A percentile compares a stretch with the other conserved stretches of the same genome.
phyloP scores from a whole-genome alignment of 805 yeast species.

The Candida tibetensis region DNA sequence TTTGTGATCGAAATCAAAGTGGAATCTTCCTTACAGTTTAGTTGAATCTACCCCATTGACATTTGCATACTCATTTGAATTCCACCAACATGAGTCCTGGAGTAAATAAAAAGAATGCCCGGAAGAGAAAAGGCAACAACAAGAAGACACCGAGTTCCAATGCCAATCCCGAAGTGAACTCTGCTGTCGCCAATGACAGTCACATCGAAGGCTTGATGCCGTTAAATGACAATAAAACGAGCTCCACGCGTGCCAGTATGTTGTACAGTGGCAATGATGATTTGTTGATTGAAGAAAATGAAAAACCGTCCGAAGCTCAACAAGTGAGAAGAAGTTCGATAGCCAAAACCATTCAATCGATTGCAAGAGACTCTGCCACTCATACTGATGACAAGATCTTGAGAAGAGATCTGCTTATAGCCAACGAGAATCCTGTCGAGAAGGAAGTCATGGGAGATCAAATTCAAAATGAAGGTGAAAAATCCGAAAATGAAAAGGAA shows the following conservation, averaged over 20 bases:
- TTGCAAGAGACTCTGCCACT: constrained; percentile 2
- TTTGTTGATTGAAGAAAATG: neutral
- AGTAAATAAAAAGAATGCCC: too few relatives aligned
- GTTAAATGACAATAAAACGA: neutral
- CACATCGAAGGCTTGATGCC: too few relatives aligned
- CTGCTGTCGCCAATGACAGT: too few relatives aligned
- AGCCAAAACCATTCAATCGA: constrained; percentile 6
- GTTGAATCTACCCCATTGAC: too few relatives aligned
- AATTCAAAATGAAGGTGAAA: neutral
- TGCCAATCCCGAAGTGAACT: too few relatives aligned
- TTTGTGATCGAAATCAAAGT: too few relatives aligned
- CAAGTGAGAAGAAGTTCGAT: constrained; percentile 6
- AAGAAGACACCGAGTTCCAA: too few relatives aligned
- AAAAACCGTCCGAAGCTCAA: neutral
- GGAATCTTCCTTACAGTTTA: too few relatives aligned
- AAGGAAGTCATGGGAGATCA: neutral
- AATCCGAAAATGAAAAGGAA: too few relatives aligned
- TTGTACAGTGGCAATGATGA: constrained; percentile 1
- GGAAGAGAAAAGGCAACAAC: too few relatives aligned
- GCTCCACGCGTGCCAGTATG: constrained; percentile 2
- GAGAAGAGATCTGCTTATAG: constrained; percentile 3
- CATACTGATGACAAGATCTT: constrained; percentile 6
- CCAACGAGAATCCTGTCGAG: neutral
- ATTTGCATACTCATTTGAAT: too few relatives aligned
- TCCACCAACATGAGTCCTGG: too few relatives aligned